phyloP scores from a whole-genome alignment of 495 filamentous ascomycete genomes.

The Corynascus novoguineensis region DNA sequence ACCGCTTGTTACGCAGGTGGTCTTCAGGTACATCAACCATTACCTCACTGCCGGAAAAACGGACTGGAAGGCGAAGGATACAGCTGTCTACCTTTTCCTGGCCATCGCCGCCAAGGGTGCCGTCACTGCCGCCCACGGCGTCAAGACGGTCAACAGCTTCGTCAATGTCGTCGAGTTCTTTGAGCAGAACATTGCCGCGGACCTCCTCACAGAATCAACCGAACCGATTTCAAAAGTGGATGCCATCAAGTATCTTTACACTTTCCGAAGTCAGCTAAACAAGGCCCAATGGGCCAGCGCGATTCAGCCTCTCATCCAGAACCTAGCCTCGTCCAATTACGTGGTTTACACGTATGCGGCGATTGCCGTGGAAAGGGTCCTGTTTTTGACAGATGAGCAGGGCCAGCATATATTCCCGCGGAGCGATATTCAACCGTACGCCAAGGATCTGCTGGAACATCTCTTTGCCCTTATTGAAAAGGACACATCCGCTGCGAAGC shows the following conservation, averaged over 20 bases:
- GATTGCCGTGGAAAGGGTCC: constrained; percentile 83
- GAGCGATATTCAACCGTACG: constrained; percentile 65
- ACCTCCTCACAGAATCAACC: constrained; percentile 62
- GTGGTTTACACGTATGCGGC: constrained; percentile 97
- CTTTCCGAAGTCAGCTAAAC: constrained; percentile 83
- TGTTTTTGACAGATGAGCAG: constrained; percentile 69
- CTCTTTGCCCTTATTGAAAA: constrained; percentile 87
- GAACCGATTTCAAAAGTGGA: constrained; percentile 91
- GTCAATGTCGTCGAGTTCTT: constrained; percentile 92
- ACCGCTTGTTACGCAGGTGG: constrained; percentile 70
- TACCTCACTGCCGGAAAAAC: constrained; percentile 62
- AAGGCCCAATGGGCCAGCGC: constrained; percentile 82
- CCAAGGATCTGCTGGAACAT: constrained; percentile 81
- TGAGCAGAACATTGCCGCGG: constrained; percentile 76
- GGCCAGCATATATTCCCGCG: constrained; percentile 70
- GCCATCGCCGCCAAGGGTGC: constrained; percentile 88
- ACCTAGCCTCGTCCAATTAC: constrained; percentile 79
- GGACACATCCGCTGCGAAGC: constrained; percentile 74
- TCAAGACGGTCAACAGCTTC: constrained; percentile 76
- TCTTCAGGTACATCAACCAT: constrained; percentile 74
- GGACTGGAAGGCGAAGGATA: constrained; percentile 97
- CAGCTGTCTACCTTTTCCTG: constrained; percentile 89
- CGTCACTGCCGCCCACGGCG: constrained; percentile 77
- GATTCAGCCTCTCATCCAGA: constrained; percentile 83
- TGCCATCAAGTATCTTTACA: constrained; percentile 94